These are phyloP conservation scores for Penicillium fuscoglaucum DNA, from an alignment of 2,329 filamentous ascomycete species.

Conservation along the genomic window DNA sequence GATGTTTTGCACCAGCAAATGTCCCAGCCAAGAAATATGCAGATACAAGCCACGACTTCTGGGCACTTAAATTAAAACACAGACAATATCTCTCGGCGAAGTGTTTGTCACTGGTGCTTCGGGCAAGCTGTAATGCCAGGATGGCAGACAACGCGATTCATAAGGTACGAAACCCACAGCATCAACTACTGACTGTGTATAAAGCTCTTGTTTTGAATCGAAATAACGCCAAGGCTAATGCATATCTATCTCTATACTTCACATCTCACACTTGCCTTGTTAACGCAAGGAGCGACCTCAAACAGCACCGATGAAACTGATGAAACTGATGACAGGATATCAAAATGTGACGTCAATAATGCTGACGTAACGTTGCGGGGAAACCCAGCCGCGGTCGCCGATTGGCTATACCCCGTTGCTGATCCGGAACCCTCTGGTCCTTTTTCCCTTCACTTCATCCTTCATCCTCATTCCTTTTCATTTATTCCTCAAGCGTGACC, in stretches of 20 bases:
- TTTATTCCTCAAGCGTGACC: not conserved
- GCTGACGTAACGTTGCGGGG: conserved; percentile 1
- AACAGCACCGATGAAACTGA: not conserved
- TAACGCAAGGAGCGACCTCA: not conserved
- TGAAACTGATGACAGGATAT: not conserved
- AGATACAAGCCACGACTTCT: too few relatives aligned
- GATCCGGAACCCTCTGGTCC: not conserved
- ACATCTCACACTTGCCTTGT: not conserved
- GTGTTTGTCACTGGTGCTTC: not conserved
- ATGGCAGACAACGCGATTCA: not conserved
- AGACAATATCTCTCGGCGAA: not conserved
- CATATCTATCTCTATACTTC: too few relatives aligned
- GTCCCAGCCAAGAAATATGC: not conserved
- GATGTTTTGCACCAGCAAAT: not conserved
- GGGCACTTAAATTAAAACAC: not conserved
- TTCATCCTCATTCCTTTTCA: not conserved
- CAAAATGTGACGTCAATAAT: not conserved
- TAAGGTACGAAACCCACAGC: not conserved
- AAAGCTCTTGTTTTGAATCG: too few relatives aligned
- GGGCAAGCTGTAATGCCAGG: not conserved
- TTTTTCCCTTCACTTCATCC: not conserved
- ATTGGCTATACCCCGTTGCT: not conserved
- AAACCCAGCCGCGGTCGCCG: not conserved
- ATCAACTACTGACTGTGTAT: too few relatives aligned
- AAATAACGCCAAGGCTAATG: too few relatives aligned